Percentiles rank a stretch among this genome's conserved stretches.
phyloP scores from a whole-genome alignment of 2,329 filamentous ascomycete genomes.

The Leptographium lundbergii region DNA sequence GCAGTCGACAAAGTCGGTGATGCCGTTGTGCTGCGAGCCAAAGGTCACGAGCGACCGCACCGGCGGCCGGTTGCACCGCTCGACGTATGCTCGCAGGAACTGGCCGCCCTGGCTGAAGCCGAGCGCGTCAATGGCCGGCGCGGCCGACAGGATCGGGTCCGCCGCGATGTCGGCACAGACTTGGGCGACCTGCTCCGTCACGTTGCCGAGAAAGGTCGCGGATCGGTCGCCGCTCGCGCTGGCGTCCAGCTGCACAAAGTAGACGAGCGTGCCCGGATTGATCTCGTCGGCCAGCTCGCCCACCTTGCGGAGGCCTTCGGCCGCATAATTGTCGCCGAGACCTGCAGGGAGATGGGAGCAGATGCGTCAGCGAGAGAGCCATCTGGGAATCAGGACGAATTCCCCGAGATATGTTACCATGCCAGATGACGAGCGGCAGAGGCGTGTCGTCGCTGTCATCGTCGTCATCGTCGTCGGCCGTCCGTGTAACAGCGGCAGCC shows the following conservation, averaged over 20 bases:
- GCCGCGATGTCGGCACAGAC: conserved; percentile 68
- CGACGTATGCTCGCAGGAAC: conserved; percentile 82
- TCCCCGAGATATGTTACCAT: conserved; percentile 40
- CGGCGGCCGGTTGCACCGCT: conserved; percentile 69
- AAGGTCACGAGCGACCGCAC: conserved; percentile 76
- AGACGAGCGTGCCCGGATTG: conserved; percentile 74
- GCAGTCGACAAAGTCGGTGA: conserved; percentile 70
- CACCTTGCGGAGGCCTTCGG: conserved; percentile 60
- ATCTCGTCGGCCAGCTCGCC: conserved; percentile 57
- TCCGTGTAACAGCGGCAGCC: conserved; percentile 18
- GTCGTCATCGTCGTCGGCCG: conserved; percentile 7
- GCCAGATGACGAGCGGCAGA: conserved; percentile 88
- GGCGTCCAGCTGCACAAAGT: conserved; percentile 61
- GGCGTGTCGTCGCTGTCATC: conserved; percentile 47
- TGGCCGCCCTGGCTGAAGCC: conserved; percentile 95
- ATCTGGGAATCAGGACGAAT: not conserved
- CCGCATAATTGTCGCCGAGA: conserved; percentile 60
- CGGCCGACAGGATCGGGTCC: conserved; percentile 69
- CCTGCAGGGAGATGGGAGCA: conserved; percentile 16
- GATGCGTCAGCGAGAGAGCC: too few relatives aligned
- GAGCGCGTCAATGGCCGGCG: conserved; percentile 75
- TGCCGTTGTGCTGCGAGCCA: conserved; percentile 86
- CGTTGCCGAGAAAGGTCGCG: conserved; percentile 83
- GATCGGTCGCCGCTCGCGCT: conserved; percentile 58
- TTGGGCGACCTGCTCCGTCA: conserved; percentile 61